These are phyloP conservation scores for Acrocalymma vagum DNA, from an alignment of 2,329 filamentous ascomycete genomes.

Conservation along the genomic window DNA sequence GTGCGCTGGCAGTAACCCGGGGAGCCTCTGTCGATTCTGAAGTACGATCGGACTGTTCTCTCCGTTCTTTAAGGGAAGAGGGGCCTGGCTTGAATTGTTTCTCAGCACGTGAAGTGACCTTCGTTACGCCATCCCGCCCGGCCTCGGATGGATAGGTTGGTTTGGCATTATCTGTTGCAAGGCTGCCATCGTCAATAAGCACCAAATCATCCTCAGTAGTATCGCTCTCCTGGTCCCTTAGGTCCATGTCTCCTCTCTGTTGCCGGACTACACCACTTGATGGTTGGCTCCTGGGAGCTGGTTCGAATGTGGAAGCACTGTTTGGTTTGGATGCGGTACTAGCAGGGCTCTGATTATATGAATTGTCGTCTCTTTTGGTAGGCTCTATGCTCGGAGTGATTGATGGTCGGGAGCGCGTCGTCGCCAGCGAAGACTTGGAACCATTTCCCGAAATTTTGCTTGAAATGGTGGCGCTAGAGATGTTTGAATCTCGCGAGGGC, in stretches of 20 bases:
- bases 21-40: conserved; percentile 30
- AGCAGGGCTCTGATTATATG: conserved; percentile 33
- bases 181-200: conserved; percentile 31
- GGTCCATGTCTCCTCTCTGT: conserved; percentile 31
- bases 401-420: conserved; percentile 40
- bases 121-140: conserved; percentile 28
- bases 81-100: conserved; percentile 30
- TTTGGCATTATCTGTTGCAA: conserved; percentile 27
- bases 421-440: conserved; percentile 36
- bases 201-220: conserved; percentile 41
- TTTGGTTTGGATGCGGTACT: conserved; percentile 32
- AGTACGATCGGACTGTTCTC: conserved; percentile 31
- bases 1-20: conserved; percentile 27
- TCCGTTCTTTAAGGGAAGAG: conserved; percentile 24
- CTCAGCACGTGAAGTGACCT: conserved; percentile 33
- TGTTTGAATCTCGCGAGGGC: conserved; percentile 44
- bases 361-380: conserved; percentile 32
- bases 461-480: conserved; percentile 35
- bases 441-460: conserved; percentile 42
- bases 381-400: conserved; percentile 31
- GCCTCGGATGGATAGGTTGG: conserved; percentile 31
- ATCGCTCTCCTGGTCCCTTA: conserved; percentile 38
- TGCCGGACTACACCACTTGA: conserved; percentile 23
- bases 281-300: conserved; percentile 13
- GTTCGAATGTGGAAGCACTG: conserved; percentile 26